Evolutionary conservation across 352 stramenopile genomes (phyloP).

Genomic region (Discostella stelligera): DNA sequence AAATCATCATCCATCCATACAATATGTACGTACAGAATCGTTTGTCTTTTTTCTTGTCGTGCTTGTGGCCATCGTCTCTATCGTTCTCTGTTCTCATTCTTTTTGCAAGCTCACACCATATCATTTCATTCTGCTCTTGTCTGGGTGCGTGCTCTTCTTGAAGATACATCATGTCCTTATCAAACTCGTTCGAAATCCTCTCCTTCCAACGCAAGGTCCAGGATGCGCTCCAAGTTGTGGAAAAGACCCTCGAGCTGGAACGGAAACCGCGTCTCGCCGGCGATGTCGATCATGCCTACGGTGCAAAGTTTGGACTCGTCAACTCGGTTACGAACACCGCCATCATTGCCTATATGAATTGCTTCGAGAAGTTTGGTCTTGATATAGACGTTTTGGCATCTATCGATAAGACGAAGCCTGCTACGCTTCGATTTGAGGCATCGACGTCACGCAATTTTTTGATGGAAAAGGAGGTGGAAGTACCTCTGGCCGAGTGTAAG

Average conservation of each 20-base stretch:
- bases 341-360: conserved; percentile 59
- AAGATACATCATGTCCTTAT: background rate
- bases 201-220: conserved; percentile 52
- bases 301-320: conserved; percentile 72
- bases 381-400: conserved; percentile 34
- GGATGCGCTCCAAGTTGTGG: conserved; percentile 48
- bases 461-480: conserved; percentile 62
- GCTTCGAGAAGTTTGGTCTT: conserved; percentile 64
- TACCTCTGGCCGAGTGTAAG: conserved; percentile 30
- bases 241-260: conserved; percentile 51
- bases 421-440: conserved; percentile 66
- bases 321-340: conserved; percentile 63
- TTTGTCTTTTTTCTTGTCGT: no score
- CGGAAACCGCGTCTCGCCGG: conserved; percentile 50
- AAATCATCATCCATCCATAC: no score
- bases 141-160: background rate
- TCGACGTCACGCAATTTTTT: conserved; percentile 53
- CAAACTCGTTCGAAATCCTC: conserved; percentile 6
- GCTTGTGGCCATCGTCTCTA: no score
- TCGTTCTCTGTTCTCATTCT: no score
- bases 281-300: conserved; percentile 70
- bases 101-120: no score
- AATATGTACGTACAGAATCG: no score
- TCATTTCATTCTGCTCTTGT: no score
- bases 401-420: conserved; percentile 44